Base-by-base conservation (phyloP, 2,329 filamentous ascomycete species). In the Talaromyces rugulosus region DNA sequence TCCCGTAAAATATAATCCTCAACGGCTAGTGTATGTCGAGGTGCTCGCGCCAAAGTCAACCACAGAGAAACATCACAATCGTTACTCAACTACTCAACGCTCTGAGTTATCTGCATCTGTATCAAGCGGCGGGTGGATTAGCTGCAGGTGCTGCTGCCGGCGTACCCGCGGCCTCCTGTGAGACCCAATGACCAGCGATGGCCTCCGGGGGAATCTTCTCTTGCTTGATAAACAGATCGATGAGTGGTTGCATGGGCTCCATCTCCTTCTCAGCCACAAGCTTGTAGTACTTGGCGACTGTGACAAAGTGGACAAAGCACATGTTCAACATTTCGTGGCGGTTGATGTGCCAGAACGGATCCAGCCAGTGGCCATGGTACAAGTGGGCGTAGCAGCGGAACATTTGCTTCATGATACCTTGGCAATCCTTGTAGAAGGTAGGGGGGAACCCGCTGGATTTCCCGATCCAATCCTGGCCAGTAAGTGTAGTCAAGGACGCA, bases 351-450 rank as follows among this genome's bases (percentile, higher is more conserved):
- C 92, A 94, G 77, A 92, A 92, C 5, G 89, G 90, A 67, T 92
- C 89, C 64, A 88, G 81, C 77, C 91, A 99, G 77, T 99, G 95
- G 62, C 93, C 91, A 85, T 96, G 97, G 82, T 99, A 99, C 64
- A 99, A 87, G 77, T 99, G 95, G 55, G 95, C 89, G 73, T 99
- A 99, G 69, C 97, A 94, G 63, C 95, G 90, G 83, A 99, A 98
- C 89, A 99, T 98, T 79, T 97, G 95, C 70, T 93, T 90, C 81
- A 97, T 94, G 71, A 97, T 95, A 67, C 89, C 89, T 81, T 96
- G 92, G 81, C 94, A 95, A 68, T 96, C 92, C 64, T 89, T 87
- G 69, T 94, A 83, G 76, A 97, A 98, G 67, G 91, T 90, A 66
- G 90, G 87, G 2, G 95, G 95, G 77, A 99, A 99, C 4, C 94